Conservation (phyloP, 2,329 filamentous ascomycete genomes). For the Trichoderma guizhouense region DNA sequence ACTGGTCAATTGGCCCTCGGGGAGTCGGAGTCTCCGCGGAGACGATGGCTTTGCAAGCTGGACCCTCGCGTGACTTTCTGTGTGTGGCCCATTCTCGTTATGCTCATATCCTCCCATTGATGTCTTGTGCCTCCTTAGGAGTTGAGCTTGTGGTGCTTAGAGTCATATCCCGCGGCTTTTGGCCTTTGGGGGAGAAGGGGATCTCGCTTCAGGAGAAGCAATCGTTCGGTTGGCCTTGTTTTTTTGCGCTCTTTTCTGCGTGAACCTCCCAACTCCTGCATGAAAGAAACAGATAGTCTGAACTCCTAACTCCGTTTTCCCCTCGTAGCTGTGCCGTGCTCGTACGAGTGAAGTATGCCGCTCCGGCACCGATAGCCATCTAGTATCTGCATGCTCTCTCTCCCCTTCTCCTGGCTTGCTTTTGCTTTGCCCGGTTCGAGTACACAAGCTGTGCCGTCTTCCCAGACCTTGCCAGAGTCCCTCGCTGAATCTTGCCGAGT, state of each 20-base stretch:
- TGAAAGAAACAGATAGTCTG: not conserved
- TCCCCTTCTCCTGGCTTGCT: not conserved
- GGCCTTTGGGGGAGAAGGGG: too few species aligned
- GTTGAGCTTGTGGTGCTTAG: not conserved
- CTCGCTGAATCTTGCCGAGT: not conserved
- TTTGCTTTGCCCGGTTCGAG: not conserved
- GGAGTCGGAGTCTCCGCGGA: conserved; percentile 12
- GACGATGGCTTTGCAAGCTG: not conserved
- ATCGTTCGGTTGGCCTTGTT: not conserved
- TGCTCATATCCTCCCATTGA: not conserved
- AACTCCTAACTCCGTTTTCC: not conserved
- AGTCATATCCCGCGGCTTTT: not conserved
- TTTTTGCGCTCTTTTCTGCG: not conserved
- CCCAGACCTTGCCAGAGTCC: too few species aligned
- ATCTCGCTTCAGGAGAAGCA: not conserved
- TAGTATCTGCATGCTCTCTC: too few species aligned
- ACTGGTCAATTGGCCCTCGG: conserved; percentile 5
- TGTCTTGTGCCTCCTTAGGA: not conserved
- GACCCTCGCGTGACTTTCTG: not conserved
- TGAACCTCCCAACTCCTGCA: conserved; percentile 3
- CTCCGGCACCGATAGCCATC: conserved; percentile 8
- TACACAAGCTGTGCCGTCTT: not conserved
- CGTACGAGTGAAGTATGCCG: not conserved
- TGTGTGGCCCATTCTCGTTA: not conserved
- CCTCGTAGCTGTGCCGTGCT: not conserved